Evolutionary conservation across 2,329 filamentous ascomycete genomes (phyloP).

Genomic region (Cladosporium sp.): DNA sequence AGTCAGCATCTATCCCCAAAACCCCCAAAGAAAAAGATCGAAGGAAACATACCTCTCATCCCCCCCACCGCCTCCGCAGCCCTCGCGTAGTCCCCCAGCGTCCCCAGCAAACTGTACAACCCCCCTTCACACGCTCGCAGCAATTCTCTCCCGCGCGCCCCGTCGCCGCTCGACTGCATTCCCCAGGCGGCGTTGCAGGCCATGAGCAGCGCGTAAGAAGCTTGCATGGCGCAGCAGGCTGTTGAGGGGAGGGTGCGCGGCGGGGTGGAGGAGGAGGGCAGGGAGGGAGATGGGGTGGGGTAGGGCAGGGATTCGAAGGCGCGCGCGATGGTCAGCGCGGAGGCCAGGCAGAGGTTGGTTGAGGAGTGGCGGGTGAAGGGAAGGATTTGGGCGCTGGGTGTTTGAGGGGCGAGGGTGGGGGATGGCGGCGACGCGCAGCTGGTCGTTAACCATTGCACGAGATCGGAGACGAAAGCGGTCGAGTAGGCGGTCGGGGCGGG

Average conservation of each 20-base stretch:
- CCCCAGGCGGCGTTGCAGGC: constrained; percentile 23
- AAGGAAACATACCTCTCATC: constrained; percentile 16
- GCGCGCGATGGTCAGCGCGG: constrained; percentile 44
- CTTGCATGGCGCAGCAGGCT: constrained; percentile 43
- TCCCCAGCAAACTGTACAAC: constrained; percentile 10
- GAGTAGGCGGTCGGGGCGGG: constrained; percentile 19
- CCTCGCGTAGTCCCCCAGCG: constrained; percentile 15
- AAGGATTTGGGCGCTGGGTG: constrained; percentile 14
- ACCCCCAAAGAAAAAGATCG: neutral
- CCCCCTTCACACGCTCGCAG: constrained; percentile 12
- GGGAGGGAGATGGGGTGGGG: neutral
- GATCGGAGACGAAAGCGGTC: constrained; percentile 15
- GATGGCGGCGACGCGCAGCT: neutral
- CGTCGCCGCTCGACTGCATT: constrained; percentile 2
- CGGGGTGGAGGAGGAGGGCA: neutral
- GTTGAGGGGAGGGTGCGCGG: constrained; percentile 43
- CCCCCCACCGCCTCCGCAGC: constrained; percentile 17
- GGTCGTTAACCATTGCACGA: constrained; percentile 7
- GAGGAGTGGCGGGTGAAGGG: constrained; percentile 45
- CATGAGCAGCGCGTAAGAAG: constrained; percentile 43
- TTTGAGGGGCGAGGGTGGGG: neutral
- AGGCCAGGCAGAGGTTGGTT: constrained; percentile 45
- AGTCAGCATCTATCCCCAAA: neutral
- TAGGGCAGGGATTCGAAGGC: constrained; percentile 39
- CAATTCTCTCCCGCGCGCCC: neutral